phyloP scores from a whole-genome alignment of 345 rosid genomes.

The Pistacia atlantica region DNA sequence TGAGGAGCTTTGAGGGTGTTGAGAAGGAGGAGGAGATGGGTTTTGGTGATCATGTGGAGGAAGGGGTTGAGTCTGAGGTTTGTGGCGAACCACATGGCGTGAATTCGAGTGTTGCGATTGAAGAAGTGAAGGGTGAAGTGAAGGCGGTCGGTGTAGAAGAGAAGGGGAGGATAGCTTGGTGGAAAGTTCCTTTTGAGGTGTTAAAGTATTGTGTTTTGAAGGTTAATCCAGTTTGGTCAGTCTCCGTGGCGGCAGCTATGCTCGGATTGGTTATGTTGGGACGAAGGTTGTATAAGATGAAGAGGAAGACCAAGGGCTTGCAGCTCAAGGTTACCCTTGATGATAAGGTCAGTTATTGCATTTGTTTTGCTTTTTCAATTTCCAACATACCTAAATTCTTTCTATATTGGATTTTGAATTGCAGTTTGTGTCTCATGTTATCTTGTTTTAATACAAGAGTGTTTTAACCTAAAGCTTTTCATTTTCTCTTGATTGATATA shows the following conservation, averaged over 20 bases:
- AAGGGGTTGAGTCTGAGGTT: slow-evolving; percentile 23
- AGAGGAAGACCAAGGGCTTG: slow-evolving; percentile 64
- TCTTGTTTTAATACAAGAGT: neutral
- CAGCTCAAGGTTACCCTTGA: slow-evolving; percentile 84
- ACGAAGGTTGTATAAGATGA: slow-evolving; percentile 76
- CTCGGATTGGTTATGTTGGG: slow-evolving; percentile 84
- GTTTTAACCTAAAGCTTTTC: neutral
- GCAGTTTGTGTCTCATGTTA: neutral
- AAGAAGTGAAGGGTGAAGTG: slow-evolving; percentile 30
- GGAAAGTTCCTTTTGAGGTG: slow-evolving; percentile 89
- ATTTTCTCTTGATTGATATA: neutral
- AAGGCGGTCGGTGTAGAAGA: slow-evolving; percentile 42
- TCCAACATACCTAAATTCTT: slow-evolving; percentile 5
- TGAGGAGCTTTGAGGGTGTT: slow-evolving; percentile 32
- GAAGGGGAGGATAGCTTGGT: slow-evolving; percentile 58
- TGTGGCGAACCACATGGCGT: slow-evolving; percentile 25
- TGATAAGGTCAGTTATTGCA: slow-evolving; percentile 67
- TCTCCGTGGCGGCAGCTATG: slow-evolving; percentile 91
- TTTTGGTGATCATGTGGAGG: slow-evolving; percentile 25
- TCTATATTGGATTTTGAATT: neutral
- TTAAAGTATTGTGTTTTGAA: slow-evolving; percentile 73
- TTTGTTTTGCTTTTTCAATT: slow-evolving; percentile 17
- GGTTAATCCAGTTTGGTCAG: slow-evolving; percentile 80
- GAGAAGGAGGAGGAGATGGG: slow-evolving; percentile 27
- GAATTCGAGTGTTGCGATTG: slow-evolving; percentile 23